phyloP scores from a whole-genome alignment of 352 stramenopile genomes.

The Phytophthora citricola region DNA sequence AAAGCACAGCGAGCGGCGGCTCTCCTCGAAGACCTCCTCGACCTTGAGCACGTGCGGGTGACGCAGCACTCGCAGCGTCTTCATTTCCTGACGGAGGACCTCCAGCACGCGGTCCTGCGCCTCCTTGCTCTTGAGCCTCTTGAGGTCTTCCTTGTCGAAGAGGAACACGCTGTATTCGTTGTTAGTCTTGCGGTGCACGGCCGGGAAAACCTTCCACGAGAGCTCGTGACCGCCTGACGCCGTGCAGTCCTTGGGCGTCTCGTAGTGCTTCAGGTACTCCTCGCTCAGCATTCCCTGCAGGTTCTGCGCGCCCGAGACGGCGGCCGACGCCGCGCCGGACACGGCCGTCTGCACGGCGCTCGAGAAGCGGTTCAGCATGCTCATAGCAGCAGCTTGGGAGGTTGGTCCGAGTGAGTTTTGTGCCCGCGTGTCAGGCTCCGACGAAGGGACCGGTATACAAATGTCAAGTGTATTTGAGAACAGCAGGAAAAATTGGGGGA shows the following conservation, averaged over 20 bases:
- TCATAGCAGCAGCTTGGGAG: slow-evolving; percentile 6
- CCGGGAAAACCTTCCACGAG: slow-evolving; percentile 86
- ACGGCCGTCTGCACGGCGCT: slow-evolving; percentile 72
- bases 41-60: slow-evolving; percentile 92
- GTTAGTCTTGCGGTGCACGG: slow-evolving; percentile 79
- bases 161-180: slow-evolving; percentile 86
- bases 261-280: slow-evolving; percentile 87
- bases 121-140: slow-evolving; percentile 86
- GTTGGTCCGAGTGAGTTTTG: neutral
- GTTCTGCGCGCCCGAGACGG: slow-evolving; percentile 52
- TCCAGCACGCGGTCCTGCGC: slow-evolving; percentile 88
- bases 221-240: slow-evolving; percentile 86
- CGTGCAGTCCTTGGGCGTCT: slow-evolving; percentile 87
- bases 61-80: slow-evolving; percentile 83
- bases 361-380: slow-evolving; percentile 85
- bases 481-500: slow-evolving; percentile 1
- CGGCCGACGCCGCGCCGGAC: slow-evolving; percentile 51
- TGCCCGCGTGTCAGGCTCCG: slow-evolving; percentile 8
- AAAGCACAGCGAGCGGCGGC: slow-evolving; percentile 85
- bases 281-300: slow-evolving; percentile 78
- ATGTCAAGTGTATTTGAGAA: slow-evolving; percentile 2
- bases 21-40: slow-evolving; percentile 91
- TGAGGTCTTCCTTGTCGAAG: slow-evolving; percentile 89
- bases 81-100: slow-evolving; percentile 90
- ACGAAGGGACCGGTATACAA: slow-evolving; percentile 12